phyloP scores from a whole-genome alignment of 1,284 basidiomycete genomes.

The Pseudozyma flocculosa region DNA sequence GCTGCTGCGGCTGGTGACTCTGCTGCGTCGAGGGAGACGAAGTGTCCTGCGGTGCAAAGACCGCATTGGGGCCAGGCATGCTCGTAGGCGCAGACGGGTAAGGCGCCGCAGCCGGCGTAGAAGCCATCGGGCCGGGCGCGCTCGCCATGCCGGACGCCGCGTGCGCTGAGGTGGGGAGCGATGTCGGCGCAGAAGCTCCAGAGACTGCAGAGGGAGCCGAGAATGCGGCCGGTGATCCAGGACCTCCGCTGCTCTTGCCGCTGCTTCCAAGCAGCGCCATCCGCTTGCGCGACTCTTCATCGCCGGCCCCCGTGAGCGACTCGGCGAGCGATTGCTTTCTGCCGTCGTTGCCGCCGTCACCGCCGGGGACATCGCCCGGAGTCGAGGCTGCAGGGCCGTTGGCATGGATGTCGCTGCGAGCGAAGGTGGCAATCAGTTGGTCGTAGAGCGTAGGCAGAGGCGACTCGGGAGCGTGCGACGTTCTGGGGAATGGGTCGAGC shows the following conservation, averaged over 20 bases:
- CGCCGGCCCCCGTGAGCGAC: conserved; percentile 7
- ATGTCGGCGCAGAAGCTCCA: background rate
- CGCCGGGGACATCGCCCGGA: no score
- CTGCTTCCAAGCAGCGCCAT: conserved; percentile 7
- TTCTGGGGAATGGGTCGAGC: conserved; percentile 31
- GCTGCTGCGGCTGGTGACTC: conserved; percentile 5
- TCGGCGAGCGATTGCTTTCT: conserved; percentile 13
- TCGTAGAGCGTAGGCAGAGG: conserved; percentile 33
- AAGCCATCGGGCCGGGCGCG: no score
- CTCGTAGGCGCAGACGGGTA: no score
- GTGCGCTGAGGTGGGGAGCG: background rate
- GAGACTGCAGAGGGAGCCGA: no score
- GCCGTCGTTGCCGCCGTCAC: background rate
- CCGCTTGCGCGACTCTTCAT: conserved; percentile 11
- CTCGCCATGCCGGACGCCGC: no score
- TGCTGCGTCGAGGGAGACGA: no score
- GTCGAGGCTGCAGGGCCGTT: no score
- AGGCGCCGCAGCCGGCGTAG: no score
- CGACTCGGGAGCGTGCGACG: conserved; percentile 18
- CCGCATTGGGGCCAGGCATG: no score
- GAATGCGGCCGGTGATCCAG: no score
- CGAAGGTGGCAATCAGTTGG: conserved; percentile 19
- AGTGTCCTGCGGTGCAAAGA: no score
- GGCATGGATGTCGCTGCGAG: background rate
- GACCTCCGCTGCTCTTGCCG: background rate